Percentiles rank a stretch among this genome's conserved stretches.
Evolutionary conservation across 192 early-diverging fungal species (phyloP).

Genomic region (Coemansia sp.): DNA sequence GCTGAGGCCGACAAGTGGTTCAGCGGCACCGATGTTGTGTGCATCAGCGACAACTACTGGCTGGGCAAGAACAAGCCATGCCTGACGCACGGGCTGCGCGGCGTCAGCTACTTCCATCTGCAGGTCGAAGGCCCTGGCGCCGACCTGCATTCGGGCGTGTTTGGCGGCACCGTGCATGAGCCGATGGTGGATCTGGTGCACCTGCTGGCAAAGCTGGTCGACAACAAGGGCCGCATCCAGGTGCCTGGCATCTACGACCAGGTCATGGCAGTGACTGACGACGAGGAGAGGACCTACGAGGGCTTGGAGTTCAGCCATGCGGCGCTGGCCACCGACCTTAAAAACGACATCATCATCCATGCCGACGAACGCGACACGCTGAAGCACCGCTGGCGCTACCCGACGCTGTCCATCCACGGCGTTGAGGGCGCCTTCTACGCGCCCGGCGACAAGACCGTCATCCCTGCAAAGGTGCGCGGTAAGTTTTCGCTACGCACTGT

Average conservation of each 20-base stretch:
- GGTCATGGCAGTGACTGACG: constrained; percentile 82
- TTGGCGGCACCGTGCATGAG: constrained; percentile 93
- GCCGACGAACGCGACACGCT: constrained; percentile 75
- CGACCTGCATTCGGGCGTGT: constrained; percentile 97
- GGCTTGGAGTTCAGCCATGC: constrained; percentile 72
- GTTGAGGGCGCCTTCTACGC: constrained; percentile 97
- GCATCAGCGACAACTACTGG: constrained; percentile 99
- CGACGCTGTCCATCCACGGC: constrained; percentile 94
- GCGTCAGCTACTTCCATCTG: constrained; percentile 67
- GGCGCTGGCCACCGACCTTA: constrained; percentile 70
- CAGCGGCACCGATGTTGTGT: constrained; percentile 90
- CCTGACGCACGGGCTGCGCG: constrained; percentile 95
- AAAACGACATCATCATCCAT: constrained; percentile 77
- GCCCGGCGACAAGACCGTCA: constrained; percentile 94
- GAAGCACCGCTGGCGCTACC: constrained; percentile 93
- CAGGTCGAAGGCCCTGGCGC: constrained; percentile 78
- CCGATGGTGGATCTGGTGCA: constrained; percentile 95
- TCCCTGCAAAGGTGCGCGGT: constrained; percentile 92
- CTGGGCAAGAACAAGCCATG: constrained; percentile 94
- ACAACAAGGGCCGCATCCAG: constrained; percentile 83
- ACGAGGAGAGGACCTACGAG: constrained; percentile 82
- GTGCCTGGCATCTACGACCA: constrained; percentile 92
- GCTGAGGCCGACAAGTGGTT: constrained; percentile 90
- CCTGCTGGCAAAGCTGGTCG: constrained; percentile 83
- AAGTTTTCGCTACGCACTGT: constrained; percentile 99